Conservation (phyloP, 106 monocot species). For the Dactylorhiza incarnata region DNA sequence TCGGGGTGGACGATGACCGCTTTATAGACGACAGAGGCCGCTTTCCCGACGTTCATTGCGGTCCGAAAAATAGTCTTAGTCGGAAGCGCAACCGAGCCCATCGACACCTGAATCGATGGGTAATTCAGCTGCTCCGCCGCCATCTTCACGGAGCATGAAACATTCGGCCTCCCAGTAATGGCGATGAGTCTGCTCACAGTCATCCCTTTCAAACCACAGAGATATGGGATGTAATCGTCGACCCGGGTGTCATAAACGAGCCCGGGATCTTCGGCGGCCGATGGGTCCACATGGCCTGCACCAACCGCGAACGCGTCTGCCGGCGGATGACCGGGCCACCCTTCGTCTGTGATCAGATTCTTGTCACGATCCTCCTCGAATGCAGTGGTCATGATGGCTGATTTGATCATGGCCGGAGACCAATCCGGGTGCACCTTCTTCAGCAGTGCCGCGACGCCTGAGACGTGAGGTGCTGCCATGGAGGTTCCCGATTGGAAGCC, state of each 20-base stretch:
- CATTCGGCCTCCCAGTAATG: background rate
- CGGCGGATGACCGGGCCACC: background rate
- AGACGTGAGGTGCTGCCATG: conserved; percentile 10
- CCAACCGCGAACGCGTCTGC: conserved; percentile 4
- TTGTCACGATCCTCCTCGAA: background rate
- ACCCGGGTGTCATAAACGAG: conserved; percentile 8
- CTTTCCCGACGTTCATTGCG: conserved; percentile 35
- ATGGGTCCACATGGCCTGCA: conserved; percentile 11
- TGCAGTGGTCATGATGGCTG: conserved; percentile 24
- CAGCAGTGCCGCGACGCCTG: conserved; percentile 11
- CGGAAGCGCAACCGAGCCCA: background rate
- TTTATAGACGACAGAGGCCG: background rate
- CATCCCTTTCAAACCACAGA: conserved; percentile 7
- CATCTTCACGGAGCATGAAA: background rate
- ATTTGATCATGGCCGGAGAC: conserved; percentile 24
- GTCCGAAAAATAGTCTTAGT: conserved; percentile 8
- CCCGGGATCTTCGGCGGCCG: background rate
- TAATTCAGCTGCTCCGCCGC: conserved; percentile 29
- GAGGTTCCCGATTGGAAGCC: conserved; percentile 5
- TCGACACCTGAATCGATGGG: conserved; percentile 27
- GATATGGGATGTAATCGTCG: conserved; percentile 11
- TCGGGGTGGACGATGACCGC: conserved; percentile 7
- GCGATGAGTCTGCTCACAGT: background rate
- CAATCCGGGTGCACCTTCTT: conserved; percentile 14
- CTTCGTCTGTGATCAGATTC: background rate